Conservation (phyloP, 192 early-diverging fungal species). For the Irineochytrium annulatum region DNA sequence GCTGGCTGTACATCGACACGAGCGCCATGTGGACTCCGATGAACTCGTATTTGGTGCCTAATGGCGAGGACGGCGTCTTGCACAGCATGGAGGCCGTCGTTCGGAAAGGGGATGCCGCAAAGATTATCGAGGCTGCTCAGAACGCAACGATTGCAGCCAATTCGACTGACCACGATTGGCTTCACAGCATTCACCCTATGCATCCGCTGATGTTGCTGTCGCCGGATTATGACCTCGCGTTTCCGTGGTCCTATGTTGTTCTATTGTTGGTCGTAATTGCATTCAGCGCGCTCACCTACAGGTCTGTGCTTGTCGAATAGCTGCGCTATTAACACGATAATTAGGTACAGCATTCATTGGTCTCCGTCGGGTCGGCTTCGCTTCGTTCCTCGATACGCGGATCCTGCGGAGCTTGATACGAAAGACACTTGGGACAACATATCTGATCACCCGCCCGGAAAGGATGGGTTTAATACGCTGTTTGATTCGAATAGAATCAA, state of each 20-base stretch:
- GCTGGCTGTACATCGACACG: constrained; percentile 14
- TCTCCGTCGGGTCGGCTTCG: constrained; percentile 4
- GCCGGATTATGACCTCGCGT: constrained; percentile 13
- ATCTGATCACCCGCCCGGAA: constrained; percentile 8
- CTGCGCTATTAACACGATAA: not conserved
- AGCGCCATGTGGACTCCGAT: not conserved
- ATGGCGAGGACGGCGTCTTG: not conserved
- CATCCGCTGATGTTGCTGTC: constrained; percentile 5
- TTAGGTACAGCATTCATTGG: constrained; percentile 14
- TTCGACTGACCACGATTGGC: constrained; percentile 24
- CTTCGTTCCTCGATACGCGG: constrained; percentile 19
- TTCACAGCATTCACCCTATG: constrained; percentile 15
- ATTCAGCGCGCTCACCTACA: constrained; percentile 4
- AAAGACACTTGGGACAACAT: constrained; percentile 17
- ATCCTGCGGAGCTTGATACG: constrained; percentile 16
- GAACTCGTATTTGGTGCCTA: not conserved
- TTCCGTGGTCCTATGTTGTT: constrained; percentile 16
- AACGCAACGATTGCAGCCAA: constrained; percentile 7
- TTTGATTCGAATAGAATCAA: not conserved
- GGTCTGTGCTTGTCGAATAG: not conserved
- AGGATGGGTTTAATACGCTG: not conserved
- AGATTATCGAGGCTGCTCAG: constrained; percentile 8
- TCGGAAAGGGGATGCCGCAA: not conserved
- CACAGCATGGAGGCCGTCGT: not conserved
- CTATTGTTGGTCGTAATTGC: constrained; percentile 8